Evolutionary conservation across 257 asterid species (phyloP).

Genomic region (Leptodermis oblonga): DNA sequence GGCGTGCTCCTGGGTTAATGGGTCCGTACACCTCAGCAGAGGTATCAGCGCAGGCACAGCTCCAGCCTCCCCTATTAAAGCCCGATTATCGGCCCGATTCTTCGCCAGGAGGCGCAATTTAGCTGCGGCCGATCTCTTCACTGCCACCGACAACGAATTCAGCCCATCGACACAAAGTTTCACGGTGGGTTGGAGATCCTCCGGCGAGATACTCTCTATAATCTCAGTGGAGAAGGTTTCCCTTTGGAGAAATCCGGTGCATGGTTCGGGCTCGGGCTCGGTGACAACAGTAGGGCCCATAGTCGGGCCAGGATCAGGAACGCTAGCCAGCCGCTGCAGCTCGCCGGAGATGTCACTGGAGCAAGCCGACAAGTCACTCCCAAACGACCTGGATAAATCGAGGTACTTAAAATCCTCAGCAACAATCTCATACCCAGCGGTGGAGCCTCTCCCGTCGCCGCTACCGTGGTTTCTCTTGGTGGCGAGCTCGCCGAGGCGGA

Average conservation of each 20-base stretch:
- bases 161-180: conserved; percentile 72
- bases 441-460: conserved; percentile 21
- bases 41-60: conserved; percentile 74
- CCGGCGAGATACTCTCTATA: conserved; percentile 80
- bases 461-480: conserved; percentile 28
- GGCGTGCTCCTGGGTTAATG: conserved; percentile 81
- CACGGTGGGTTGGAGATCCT: conserved; percentile 85
- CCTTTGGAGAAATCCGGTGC: conserved; percentile 66
- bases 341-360: conserved; percentile 93
- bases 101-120: conserved; percentile 71
- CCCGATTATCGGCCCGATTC: conserved; percentile 84
- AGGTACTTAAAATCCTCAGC: conserved; percentile 35
- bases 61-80: conserved; percentile 82
- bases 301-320: conserved; percentile 40
- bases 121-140: conserved; percentile 85
- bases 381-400: conserved; percentile 62
- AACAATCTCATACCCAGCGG: conserved; percentile 21
- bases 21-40: conserved; percentile 72
- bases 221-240: conserved; percentile 83
- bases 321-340: conserved; percentile 68
- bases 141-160: conserved; percentile 55
- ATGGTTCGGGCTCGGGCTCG: conserved; percentile 59
- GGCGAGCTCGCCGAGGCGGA: conserved; percentile 69
- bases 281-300: conserved; percentile 14
- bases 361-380: conserved; percentile 81